Percentiles rank a stretch among this genome's conserved stretches.
Evolutionary conservation across 805 yeast species (phyloP).

Genomic region (Lachancea sp.): DNA sequence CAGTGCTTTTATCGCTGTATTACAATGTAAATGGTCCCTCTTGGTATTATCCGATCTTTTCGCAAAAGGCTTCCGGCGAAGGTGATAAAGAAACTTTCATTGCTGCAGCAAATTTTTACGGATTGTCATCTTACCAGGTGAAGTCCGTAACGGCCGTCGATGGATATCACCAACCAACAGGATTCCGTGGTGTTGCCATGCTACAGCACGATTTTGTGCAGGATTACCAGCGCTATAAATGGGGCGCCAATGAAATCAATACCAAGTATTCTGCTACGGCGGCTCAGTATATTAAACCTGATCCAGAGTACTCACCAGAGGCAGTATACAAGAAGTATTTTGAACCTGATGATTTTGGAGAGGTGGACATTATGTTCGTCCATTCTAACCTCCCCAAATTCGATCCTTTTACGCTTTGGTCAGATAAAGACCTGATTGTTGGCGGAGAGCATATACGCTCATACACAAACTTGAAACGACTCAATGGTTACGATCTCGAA

Average conservation of each 20-base stretch:
- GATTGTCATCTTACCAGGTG: conserved; percentile 48
- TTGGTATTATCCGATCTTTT: conserved; percentile 58
- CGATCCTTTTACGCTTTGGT: conserved; percentile 29
- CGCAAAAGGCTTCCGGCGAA: conserved; percentile 72
- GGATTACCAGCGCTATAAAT: conserved; percentile 37
- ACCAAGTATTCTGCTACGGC: conserved; percentile 4
- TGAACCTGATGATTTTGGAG: conserved; percentile 11
- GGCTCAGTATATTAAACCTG: conserved; percentile 1
- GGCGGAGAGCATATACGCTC: conserved; percentile 24
- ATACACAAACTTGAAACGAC: conserved; percentile 13
- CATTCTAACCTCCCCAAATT: conserved; percentile 37
- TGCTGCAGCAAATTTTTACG: conserved; percentile 54
- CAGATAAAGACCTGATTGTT: conserved; percentile 15
- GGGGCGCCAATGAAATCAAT: conserved; percentile 13
- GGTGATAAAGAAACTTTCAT: conserved; percentile 77
- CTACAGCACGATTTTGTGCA: conserved; percentile 42
- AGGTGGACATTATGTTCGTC: conserved; percentile 31
- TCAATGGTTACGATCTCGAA: conserved; percentile 27
- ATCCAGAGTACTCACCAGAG: conserved; percentile 18
- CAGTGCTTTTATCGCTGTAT: conserved; percentile 53
- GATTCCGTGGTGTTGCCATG: conserved; percentile 38
- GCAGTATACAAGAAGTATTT: conserved; percentile 18
- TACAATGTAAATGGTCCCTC: conserved; percentile 63
- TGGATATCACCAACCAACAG: conserved; percentile 31
- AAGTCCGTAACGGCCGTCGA: conserved; percentile 32